phyloP scores from a whole-genome alignment of 2,329 filamentous ascomycete species.

The Aspergillus sp. region DNA sequence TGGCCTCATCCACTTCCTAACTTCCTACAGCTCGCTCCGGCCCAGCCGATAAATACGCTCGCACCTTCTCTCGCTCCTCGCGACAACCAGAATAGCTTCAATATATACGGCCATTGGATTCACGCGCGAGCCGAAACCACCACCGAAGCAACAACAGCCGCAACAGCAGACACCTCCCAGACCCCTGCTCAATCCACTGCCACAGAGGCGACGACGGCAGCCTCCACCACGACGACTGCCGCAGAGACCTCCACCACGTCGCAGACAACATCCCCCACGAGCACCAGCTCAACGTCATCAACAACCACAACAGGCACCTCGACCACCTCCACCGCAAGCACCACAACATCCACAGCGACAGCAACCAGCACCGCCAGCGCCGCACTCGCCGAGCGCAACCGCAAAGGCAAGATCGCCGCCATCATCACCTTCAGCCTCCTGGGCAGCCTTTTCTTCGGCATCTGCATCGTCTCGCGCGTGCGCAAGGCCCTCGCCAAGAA shows the following conservation, averaged over 20 bases:
- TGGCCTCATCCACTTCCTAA: no score
- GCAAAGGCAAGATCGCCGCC: conserved; percentile 3
- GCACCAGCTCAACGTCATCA: not conserved
- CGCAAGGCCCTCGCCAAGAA: not conserved
- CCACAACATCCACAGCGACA: not conserved
- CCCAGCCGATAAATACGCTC: no score
- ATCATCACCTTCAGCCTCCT: not conserved
- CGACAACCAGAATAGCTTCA: not conserved
- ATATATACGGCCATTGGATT: not conserved
- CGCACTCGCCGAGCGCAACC: not conserved
- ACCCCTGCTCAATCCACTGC: no score
- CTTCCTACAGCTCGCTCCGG: no score
- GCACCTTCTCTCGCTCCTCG: no score
- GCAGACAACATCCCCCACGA: not conserved
- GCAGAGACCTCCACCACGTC: not conserved
- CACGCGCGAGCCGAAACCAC: not conserved
- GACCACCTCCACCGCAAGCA: conserved; percentile 1
- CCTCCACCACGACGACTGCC: not conserved
- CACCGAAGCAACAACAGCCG: not conserved
- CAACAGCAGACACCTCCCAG: no score
- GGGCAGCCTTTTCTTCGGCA: conserved; percentile 1
- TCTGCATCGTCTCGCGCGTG: not conserved
- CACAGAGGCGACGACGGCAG: no score
- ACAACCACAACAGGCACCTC: not conserved
- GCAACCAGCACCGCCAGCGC: conserved; percentile 1